Conservation (phyloP, 257 asterid species). For the Gynochthodes officinalis region DNA sequence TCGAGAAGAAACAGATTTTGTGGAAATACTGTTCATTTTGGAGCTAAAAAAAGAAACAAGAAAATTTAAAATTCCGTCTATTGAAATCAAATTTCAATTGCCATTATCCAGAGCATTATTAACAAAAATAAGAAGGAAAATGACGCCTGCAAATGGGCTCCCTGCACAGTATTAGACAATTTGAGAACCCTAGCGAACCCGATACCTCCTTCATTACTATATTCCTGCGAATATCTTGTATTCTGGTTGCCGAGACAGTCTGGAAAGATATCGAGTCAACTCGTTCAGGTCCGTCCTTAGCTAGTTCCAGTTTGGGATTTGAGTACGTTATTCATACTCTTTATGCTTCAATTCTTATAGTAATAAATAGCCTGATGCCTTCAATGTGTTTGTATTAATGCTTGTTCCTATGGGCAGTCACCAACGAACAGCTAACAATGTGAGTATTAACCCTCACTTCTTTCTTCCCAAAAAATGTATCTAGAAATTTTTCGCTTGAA, state of each 20-base stretch:
- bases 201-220: too few relatives aligned
- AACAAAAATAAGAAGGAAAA: too few relatives aligned
- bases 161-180: not conserved
- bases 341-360: not conserved
- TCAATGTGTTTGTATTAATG: slow-evolving; percentile 3
- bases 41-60: too few relatives aligned
- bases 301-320: not conserved
- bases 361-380: not conserved
- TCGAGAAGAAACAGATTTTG: too few relatives aligned
- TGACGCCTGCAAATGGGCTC: too few relatives aligned
- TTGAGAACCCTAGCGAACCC: not conserved
- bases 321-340: not conserved
- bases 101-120: too few relatives aligned
- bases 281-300: slow-evolving; percentile 44
- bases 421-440: slow-evolving; percentile 78
- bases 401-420: slow-evolving; percentile 41
- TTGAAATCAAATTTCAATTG: too few relatives aligned
- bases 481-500: not conserved
- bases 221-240: slow-evolving; percentile 16
- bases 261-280: slow-evolving; percentile 73
- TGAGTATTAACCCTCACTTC: slow-evolving; percentile 31
- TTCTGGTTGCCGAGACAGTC: slow-evolving; percentile 58
- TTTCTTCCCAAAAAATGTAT: not conserved
- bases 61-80: too few relatives aligned
- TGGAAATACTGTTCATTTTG: too few relatives aligned